A percentile compares a stretch with the other conserved stretches of the same genome.
phyloP scores from a whole-genome alignment of 805 yeast species.

The Candida patagonica region DNA sequence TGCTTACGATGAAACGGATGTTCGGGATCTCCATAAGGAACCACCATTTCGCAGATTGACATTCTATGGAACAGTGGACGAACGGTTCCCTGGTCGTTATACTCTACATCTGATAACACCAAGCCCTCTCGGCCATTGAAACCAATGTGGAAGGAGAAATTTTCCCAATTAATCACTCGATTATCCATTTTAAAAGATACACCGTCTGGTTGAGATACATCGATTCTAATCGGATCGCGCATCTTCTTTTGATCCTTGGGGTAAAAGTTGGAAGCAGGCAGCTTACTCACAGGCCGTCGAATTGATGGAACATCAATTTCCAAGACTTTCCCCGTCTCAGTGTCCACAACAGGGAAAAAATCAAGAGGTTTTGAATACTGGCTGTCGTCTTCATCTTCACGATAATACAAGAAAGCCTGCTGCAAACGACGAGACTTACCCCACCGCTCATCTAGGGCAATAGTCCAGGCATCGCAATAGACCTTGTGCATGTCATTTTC shows the following conservation, averaged over 20 bases:
- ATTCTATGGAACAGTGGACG: slow-evolving; percentile 72
- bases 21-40: slow-evolving; percentile 73
- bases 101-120: slow-evolving; percentile 62
- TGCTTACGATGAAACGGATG: slow-evolving; percentile 80
- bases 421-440: slow-evolving; percentile 67
- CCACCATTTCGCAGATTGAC: slow-evolving; percentile 75
- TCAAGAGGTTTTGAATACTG: slow-evolving; percentile 59
- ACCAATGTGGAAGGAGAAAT: slow-evolving; percentile 69
- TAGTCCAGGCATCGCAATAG: slow-evolving; percentile 65
- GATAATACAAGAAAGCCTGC: slow-evolving; percentile 73
- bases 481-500: slow-evolving; percentile 49
- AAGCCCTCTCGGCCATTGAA: slow-evolving; percentile 83
- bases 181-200: slow-evolving; percentile 68
- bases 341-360: slow-evolving; percentile 75
- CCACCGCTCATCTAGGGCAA: slow-evolving; percentile 70
- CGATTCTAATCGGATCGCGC: slow-evolving; percentile 28
- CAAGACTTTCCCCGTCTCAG: slow-evolving; percentile 58
- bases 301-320: slow-evolving; percentile 67
- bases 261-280: slow-evolving; percentile 59
- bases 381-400: slow-evolving; percentile 68
- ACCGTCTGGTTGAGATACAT: slow-evolving; percentile 73
- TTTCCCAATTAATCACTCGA: slow-evolving; percentile 65
- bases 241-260: slow-evolving; percentile 54
- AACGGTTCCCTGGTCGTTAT: slow-evolving; percentile 40
- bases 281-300: slow-evolving; percentile 60